Evolutionary conservation across 2,329 filamentous ascomycete species (phyloP).

Genomic region (Fusarium sp.): DNA sequence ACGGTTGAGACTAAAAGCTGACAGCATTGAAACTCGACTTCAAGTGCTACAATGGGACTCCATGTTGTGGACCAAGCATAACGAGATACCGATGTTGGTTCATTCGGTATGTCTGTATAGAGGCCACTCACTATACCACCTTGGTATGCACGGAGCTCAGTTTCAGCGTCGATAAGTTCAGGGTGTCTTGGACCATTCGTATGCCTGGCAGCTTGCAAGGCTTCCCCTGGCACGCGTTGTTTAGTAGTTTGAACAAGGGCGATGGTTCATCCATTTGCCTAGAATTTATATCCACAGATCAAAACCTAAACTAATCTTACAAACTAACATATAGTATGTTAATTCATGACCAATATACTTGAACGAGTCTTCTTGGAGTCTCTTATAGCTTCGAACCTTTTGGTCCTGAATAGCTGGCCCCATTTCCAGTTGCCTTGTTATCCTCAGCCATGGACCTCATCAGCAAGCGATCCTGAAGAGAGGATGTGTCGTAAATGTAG

Average conservation of each 20-base stretch:
- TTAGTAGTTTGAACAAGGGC: background rate
- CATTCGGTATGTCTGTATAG: background rate
- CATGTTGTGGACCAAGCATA: background rate
- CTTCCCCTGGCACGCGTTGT: background rate
- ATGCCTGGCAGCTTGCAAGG: background rate
- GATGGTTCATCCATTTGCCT: background rate
- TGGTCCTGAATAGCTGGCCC: background rate
- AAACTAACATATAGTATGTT: background rate
- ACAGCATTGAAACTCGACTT: background rate
- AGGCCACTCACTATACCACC: background rate
- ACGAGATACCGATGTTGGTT: background rate
- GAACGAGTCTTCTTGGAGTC: background rate
- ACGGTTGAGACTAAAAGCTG: background rate
- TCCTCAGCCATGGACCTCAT: background rate
- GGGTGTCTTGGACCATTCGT: background rate
- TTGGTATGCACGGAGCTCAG: background rate
- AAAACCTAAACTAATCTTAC: background rate
- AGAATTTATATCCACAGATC: background rate
- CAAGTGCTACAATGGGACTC: background rate
- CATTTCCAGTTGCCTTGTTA: background rate
- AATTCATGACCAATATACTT: no score
- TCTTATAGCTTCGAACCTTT: conserved; percentile 5
- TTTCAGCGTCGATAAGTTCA: background rate
- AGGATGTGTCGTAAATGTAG: conserved; percentile 11
- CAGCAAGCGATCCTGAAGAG: conserved; percentile 8